A percentile compares a stretch with the other conserved stretches of the same genome.
These are phyloP conservation scores for Geum urbanum DNA, from an alignment of 306 rosid genomes.

Conservation along the genomic window DNA sequence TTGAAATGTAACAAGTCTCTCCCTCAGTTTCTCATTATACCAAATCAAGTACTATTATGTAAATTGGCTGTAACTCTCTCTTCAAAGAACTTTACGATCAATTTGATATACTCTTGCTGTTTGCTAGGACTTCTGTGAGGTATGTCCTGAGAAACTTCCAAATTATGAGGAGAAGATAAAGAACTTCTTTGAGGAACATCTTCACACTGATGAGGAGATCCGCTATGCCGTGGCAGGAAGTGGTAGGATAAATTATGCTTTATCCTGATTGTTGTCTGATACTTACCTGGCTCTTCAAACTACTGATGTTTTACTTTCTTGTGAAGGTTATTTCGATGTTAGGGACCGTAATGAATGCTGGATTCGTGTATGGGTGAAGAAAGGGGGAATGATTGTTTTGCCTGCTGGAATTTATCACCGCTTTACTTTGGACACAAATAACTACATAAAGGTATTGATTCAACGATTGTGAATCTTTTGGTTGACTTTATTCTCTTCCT, in stretches of 20 bases:
- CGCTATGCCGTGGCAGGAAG: constrained; percentile 87
- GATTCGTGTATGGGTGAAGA: constrained; percentile 92
- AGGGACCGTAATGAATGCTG: constrained; percentile 77
- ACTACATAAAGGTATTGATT: constrained; percentile 81
- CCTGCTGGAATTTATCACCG: constrained; percentile 99
- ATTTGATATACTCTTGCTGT: constrained; percentile 18
- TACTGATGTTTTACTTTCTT: constrained; percentile 25
- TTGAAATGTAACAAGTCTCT: not conserved
- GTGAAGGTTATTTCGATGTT: constrained; percentile 91
- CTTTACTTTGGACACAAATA: constrained; percentile 81
- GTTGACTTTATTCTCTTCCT: not conserved
- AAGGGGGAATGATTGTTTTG: constrained; percentile 93
- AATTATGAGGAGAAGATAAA: constrained; percentile 94
- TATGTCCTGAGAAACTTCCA: constrained; percentile 88
- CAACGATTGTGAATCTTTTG: constrained; percentile 5
- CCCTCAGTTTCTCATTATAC: not conserved
- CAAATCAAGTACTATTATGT: not conserved
- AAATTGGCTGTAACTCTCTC: constrained; percentile 10
- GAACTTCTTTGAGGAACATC: constrained; percentile 83
- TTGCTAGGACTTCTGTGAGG: constrained; percentile 83
- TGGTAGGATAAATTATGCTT: constrained; percentile 43
- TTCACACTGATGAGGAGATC: constrained; percentile 97
- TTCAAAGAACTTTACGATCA: constrained; percentile 13
- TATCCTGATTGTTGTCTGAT: constrained; percentile 9
- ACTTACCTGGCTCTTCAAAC: not conserved